Percentiles rank a stretch among this genome's conserved stretches.
Conservation (phyloP, 1,284 basidiomycete genomes). For the Ustilago trichophora region DNA sequence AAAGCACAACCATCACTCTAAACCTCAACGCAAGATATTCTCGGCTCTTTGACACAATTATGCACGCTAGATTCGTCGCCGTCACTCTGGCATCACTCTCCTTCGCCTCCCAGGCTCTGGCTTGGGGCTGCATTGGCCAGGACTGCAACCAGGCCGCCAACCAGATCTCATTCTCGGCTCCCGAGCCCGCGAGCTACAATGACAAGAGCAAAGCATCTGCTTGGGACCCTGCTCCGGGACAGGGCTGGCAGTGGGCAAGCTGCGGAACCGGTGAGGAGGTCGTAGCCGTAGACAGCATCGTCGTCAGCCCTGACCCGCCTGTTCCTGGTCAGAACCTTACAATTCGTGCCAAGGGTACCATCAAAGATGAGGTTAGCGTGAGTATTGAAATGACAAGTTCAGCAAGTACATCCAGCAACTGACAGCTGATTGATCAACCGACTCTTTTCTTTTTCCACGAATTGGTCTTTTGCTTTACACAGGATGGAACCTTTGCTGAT, state of each 20-base stretch:
- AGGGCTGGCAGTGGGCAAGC: slow-evolving; percentile 58
- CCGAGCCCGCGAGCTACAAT: slow-evolving; percentile 7
- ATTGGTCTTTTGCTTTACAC: background rate
- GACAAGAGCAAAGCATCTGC: background rate
- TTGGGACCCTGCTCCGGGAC: slow-evolving; percentile 15
- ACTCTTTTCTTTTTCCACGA: background rate
- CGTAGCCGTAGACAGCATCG: slow-evolving; percentile 53
- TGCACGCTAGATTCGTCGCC: slow-evolving; percentile 26
- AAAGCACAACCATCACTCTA: too few relatives aligned
- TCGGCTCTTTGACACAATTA: too few relatives aligned
- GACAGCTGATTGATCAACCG: too few relatives aligned
- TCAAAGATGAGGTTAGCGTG: slow-evolving; percentile 52
- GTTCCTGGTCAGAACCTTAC: slow-evolving; percentile 62
- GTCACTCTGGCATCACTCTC: slow-evolving; percentile 28
- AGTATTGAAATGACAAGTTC: too few relatives aligned
- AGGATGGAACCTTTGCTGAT: slow-evolving; percentile 59
- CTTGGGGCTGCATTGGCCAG: slow-evolving; percentile 44
- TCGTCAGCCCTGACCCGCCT: slow-evolving; percentile 62
- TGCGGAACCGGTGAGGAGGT: slow-evolving; percentile 53
- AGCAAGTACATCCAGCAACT: too few relatives aligned
- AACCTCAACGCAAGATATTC: too few relatives aligned
- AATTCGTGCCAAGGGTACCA: slow-evolving; percentile 53
- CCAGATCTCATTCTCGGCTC: slow-evolving; percentile 42
- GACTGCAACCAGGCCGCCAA: slow-evolving; percentile 33
- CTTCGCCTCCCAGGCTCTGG: slow-evolving; percentile 30